phyloP scores from a whole-genome alignment of 2,329 filamentous ascomycete genomes.

The Cercospora nicotianae region DNA sequence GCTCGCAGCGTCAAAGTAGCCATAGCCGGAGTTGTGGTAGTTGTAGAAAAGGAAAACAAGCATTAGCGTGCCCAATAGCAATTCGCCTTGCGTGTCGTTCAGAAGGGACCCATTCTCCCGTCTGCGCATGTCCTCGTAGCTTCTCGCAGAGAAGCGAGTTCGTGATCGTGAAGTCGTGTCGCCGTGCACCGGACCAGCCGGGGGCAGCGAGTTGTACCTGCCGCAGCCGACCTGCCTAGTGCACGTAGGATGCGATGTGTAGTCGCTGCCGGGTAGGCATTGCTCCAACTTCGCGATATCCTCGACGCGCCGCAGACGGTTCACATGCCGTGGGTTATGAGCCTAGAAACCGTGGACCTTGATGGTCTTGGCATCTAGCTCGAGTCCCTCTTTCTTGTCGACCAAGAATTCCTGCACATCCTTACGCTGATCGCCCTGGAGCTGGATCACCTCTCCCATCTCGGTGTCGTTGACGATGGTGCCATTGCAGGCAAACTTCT shows the following conservation, averaged over 20 bases:
- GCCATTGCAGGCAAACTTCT: constrained; percentile 99
- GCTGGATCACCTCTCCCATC: constrained; percentile 99
- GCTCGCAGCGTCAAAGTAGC: constrained; percentile 14
- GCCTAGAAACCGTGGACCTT: constrained; percentile 63
- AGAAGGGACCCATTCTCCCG: constrained; percentile 18
- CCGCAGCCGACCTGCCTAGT: constrained; percentile 11
- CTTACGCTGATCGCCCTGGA: constrained; percentile 98
- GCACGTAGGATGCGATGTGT: constrained; percentile 10
- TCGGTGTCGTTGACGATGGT: constrained; percentile 94
- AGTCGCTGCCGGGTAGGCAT: neutral
- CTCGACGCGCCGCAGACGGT: constrained; percentile 19
- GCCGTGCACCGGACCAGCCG: constrained; percentile 17
- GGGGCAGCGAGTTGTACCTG: constrained; percentile 15
- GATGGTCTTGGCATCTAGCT: constrained; percentile 94
- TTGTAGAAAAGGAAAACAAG: neutral
- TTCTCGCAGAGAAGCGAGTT: constrained; percentile 11
- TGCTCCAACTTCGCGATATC: constrained; percentile 16
- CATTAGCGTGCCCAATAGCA: constrained; percentile 1
- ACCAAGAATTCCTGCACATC: constrained; percentile 97
- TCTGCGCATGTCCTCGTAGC: constrained; percentile 21
- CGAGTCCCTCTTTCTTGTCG: constrained; percentile 92
- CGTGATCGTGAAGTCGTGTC: constrained; percentile 24
- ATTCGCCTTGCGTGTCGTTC: constrained; percentile 16
- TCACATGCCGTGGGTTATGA: constrained; percentile 13
- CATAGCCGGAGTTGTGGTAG: constrained; percentile 10